phyloP scores from a whole-genome alignment of 1,139 yeast genomes.

The Hyphopichia pseudoburtonii region DNA sequence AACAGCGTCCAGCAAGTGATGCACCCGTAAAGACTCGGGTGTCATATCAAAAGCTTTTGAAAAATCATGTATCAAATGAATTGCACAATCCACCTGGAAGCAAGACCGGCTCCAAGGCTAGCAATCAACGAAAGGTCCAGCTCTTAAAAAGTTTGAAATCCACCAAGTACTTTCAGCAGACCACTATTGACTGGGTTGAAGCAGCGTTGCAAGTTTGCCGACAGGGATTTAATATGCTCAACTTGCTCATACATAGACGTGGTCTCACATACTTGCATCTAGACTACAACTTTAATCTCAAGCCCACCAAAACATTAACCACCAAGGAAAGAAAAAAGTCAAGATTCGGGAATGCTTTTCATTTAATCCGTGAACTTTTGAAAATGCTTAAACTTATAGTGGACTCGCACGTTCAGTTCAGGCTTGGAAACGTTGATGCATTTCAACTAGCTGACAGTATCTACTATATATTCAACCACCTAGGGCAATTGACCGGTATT shows the following conservation, averaged over 20 bases:
- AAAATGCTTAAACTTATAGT: constrained; percentile 81
- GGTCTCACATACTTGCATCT: constrained; percentile 91
- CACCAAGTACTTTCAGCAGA: constrained; percentile 88
- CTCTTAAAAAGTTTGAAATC: constrained; percentile 67
- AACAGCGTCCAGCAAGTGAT: constrained; percentile 60
- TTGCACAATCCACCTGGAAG: constrained; percentile 45
- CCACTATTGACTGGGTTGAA: constrained; percentile 96
- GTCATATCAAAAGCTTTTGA: constrained; percentile 84
- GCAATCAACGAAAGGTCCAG: constrained; percentile 49
- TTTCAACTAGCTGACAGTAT: constrained; percentile 94
- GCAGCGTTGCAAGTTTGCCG: constrained; percentile 92
- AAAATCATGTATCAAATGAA: constrained; percentile 70
- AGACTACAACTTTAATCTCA: constrained; percentile 92
- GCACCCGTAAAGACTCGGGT: constrained; percentile 76
- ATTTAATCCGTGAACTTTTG: constrained; percentile 83
- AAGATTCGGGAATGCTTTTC: constrained; percentile 95
- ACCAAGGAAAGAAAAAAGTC: constrained; percentile 96
- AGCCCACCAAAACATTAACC: constrained; percentile 94
- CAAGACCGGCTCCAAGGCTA: constrained; percentile 32
- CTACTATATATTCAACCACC: constrained; percentile 83
- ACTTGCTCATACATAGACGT: constrained; percentile 82
- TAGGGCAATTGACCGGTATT: constrained; percentile 95
- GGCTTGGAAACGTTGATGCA: constrained; percentile 89
- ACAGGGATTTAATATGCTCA: constrained; percentile 94
- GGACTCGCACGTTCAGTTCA: constrained; percentile 89